Percentiles rank a stretch among this genome's conserved stretches.
phyloP scores from a whole-genome alignment of 139 green algal species.

The Choricystis sp. region DNA sequence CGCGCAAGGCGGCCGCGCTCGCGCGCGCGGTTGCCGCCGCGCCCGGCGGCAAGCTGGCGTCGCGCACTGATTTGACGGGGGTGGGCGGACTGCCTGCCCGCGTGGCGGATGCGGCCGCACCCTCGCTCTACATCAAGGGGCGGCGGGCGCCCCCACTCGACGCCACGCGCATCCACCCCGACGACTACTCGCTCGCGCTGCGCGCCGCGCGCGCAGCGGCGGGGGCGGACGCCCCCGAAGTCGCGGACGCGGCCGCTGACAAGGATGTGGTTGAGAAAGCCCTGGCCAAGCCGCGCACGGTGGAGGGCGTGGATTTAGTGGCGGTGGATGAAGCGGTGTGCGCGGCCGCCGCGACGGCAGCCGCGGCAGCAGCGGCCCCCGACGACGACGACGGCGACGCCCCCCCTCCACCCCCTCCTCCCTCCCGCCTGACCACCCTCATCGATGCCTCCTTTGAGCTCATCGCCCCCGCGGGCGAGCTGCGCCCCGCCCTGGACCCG shows the following conservation, averaged over 20 bases:
- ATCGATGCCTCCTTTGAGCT: constrained; percentile 57
- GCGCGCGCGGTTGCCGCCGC: constrained; percentile 21
- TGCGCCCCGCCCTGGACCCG: constrained; percentile 10
- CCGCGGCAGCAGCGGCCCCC: neutral
- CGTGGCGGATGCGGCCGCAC: constrained; percentile 13
- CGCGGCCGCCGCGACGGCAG: neutral
- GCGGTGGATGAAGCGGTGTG: neutral
- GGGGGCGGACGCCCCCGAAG: neutral
- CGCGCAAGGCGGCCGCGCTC: constrained; percentile 63
- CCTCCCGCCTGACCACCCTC: constrained; percentile 27
- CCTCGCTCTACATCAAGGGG: neutral
- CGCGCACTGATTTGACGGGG: neutral
- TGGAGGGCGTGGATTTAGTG: neutral
- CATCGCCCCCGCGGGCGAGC: constrained; percentile 30
- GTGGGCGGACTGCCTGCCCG: constrained; percentile 42
- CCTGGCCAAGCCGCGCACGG: constrained; percentile 5
- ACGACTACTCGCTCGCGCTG: constrained; percentile 27
- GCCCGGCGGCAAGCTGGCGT: constrained; percentile 15
- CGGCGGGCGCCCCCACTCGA: constrained; percentile 43
- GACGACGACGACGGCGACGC: constrained; percentile 1
- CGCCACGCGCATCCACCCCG: constrained; percentile 57
- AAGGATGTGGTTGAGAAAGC: constrained; percentile 18
- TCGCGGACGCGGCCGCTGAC: constrained; percentile 5
- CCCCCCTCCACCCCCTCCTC: neutral
- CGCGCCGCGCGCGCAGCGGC: constrained; percentile 6